Percentiles rank a stretch among this genome's conserved stretches.
phyloP scores from a whole-genome alignment of 345 rosid species.

The Populus alba region DNA sequence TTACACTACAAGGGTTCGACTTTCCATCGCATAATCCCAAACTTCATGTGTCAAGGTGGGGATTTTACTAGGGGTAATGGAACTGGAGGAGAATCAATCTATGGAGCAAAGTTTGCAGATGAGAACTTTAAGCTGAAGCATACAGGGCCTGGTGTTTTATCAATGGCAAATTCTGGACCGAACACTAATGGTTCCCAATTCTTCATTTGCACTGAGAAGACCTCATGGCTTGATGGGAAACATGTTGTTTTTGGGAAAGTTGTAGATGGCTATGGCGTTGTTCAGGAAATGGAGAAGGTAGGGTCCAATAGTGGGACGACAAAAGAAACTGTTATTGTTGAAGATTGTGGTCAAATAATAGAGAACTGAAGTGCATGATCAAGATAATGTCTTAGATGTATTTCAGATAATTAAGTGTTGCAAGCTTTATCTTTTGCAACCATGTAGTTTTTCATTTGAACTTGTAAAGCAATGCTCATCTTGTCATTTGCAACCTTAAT shows the following conservation, averaged over 20 bases:
- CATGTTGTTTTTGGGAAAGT: constrained; percentile 89
- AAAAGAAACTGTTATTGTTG: constrained; percentile 52
- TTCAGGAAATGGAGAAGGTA: constrained; percentile 66
- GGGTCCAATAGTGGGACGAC: constrained; percentile 55
- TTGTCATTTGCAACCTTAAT: too few species aligned
- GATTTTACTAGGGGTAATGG: constrained; percentile 82
- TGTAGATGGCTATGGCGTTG: constrained; percentile 67
- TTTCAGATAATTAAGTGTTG: neutral
- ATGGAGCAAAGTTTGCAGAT: constrained; percentile 62
- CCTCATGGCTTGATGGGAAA: constrained; percentile 82
- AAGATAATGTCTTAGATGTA: neutral
- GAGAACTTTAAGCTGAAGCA: constrained; percentile 85
- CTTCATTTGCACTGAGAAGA: constrained; percentile 76
- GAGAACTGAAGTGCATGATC: constrained; percentile 35
- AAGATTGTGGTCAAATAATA: constrained; percentile 61
- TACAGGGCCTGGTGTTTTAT: constrained; percentile 60
- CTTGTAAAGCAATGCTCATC: too few species aligned
- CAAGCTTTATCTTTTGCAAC: too few species aligned
- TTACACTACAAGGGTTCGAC: constrained; percentile 74
- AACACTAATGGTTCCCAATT: constrained; percentile 84
- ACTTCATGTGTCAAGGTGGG: constrained; percentile 93
- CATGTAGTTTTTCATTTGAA: too few species aligned
- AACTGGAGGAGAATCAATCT: constrained; percentile 82
- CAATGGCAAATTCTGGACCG: constrained; percentile 82
- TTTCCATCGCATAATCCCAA: constrained; percentile 84